Evolutionary conservation across 768 basidiomycete genomes (phyloP), one percentile per base, ranked within the genome.

Genomic region (Suillus paluster): DNA sequence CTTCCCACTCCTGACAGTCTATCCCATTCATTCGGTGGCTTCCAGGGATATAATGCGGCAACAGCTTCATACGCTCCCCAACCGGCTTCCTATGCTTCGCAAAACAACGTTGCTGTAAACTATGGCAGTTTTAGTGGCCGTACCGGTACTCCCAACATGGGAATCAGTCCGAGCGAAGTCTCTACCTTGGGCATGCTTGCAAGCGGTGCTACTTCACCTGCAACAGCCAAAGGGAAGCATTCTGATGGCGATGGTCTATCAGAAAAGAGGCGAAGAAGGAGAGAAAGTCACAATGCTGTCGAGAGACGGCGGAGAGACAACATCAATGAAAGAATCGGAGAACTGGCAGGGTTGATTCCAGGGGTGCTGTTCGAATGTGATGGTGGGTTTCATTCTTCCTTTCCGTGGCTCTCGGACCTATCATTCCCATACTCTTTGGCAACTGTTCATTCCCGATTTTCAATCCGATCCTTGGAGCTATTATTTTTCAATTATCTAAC

Each of bases 241-340:
- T 5, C 52, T 0, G 38, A 46, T 33, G 48, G 70, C 4, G 25
- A 59, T 4, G 27, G 62, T 15, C 84, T 86, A 65, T 83, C 85
- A 65, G 95, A 97, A 77, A 96, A 96, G 73, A 78, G 94, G 3
- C 78, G 93, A 2, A 79, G 92, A 39, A 77, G 95, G 54, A 77
- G 95, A 62, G 95, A 96, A 75, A 89, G 87, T 9, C 95, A 97
- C 72, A 97, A 97, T 67, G 94, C 94, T 2, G 95, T 97, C 66
- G 95, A 97, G 79, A 80, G 95, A 19, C 77, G 95, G 30, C 70
- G 95, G 63, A 75, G 95, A 53, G 95, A 97, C 71, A 96, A 95
- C 73, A 97, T 97, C 74, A 97, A 97, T 75, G 95, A 97, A 78
- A 93, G 94, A 75, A 97, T 97, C 67, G 84, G 85, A 42, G 95